Evolutionary conservation across 768 basidiomycete species (phyloP).

Genomic region (Sporobolomyces pararoseus): DNA sequence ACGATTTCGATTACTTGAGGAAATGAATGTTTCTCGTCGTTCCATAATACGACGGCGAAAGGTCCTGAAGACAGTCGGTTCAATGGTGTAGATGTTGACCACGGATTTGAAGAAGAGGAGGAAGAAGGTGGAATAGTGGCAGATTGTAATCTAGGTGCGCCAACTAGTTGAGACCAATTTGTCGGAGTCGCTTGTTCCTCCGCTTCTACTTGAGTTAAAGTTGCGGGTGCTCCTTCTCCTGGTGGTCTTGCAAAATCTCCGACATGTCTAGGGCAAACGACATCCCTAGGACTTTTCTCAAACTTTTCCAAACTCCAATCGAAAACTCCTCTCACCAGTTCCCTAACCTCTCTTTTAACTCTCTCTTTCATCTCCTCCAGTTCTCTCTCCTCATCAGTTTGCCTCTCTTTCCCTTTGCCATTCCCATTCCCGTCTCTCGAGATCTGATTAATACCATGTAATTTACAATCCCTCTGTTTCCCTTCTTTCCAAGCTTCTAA

Average conservation of each 20-base stretch:
- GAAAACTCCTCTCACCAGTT: slow-evolving; percentile 10
- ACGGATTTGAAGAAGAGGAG: neutral
- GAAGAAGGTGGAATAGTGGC: slow-evolving; percentile 4
- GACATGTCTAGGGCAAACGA: neutral
- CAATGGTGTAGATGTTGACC: neutral
- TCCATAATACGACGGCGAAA: slow-evolving; percentile 76
- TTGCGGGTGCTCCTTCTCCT: neutral
- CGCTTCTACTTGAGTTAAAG: neutral
- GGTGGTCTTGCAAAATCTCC: slow-evolving; percentile 6
- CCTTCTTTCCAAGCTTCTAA: slow-evolving; percentile 74
- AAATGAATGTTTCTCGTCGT: slow-evolving; percentile 94
- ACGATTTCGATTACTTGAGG: slow-evolving; percentile 72
- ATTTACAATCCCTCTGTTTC: slow-evolving; percentile 71
- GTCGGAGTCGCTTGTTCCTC: neutral
- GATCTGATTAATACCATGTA: slow-evolving; percentile 52
- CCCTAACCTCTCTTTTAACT: slow-evolving; percentile 7
- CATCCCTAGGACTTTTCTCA: slow-evolving; percentile 14
- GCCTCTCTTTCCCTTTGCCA: slow-evolving; percentile 11
- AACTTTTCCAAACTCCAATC: slow-evolving; percentile 39
- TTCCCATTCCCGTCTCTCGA: no score
- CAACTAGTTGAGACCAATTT: slow-evolving; percentile 53
- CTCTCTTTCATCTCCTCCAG: neutral
- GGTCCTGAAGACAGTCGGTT: slow-evolving; percentile 25
- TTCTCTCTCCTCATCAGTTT: neutral
- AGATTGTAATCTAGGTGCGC: neutral